Evolutionary conservation across 192 early-diverging fungal genomes (phyloP).

Genomic region (Podila epicladia): DNA sequence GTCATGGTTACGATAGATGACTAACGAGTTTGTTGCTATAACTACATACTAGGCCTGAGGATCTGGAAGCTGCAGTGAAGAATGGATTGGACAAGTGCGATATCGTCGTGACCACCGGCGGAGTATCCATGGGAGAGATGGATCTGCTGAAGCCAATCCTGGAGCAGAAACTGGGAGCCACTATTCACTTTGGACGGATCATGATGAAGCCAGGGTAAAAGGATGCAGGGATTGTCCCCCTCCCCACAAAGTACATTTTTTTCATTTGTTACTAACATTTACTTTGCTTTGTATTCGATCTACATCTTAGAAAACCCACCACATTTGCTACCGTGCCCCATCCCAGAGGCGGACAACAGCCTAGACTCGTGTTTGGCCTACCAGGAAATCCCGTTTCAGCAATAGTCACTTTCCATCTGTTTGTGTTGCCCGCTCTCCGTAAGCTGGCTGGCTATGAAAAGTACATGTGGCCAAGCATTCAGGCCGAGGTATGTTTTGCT

Average conservation of each 20-base stretch:
- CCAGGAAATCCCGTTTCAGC: constrained; percentile 98
- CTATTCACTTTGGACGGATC: constrained; percentile 91
- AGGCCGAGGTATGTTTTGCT: constrained; percentile 62
- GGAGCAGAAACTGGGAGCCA: constrained; percentile 79
- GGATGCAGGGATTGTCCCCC: no score
- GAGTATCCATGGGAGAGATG: constrained; percentile 98
- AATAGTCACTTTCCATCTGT: constrained; percentile 87
- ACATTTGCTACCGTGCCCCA: constrained; percentile 86
- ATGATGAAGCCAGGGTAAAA: constrained; percentile 89
- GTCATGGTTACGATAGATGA: neutral
- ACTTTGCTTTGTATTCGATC: neutral
- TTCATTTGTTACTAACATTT: no score
- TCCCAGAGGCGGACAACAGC: constrained; percentile 29
- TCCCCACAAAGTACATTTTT: no score
- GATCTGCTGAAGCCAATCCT: constrained; percentile 92
- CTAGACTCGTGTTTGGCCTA: constrained; percentile 83
- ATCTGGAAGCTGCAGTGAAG: constrained; percentile 60
- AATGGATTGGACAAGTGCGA: constrained; percentile 67
- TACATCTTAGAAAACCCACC: constrained; percentile 79
- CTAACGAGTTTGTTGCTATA: neutral
- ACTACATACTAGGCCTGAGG: constrained; percentile 43
- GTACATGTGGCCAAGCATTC: constrained; percentile 59
- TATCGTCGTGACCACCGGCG: constrained; percentile 91
- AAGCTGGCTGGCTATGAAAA: constrained; percentile 76
- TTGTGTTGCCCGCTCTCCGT: constrained; percentile 86